Evolutionary conservation across 495 filamentous ascomycete genomes (phyloP).

Genomic region (Penicillium samsonianum): DNA sequence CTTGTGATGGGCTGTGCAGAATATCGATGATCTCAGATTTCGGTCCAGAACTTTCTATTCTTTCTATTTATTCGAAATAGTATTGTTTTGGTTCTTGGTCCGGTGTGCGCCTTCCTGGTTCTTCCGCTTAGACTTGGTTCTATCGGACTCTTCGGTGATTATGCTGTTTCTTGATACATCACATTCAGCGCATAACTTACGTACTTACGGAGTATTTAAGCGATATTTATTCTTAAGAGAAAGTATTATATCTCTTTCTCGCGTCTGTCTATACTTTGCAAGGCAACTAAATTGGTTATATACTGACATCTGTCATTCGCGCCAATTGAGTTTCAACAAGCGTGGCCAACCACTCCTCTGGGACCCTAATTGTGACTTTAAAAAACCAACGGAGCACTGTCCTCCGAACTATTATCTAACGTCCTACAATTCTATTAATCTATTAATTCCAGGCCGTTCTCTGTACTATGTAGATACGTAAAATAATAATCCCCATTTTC

Average conservation of each 20-base stretch:
- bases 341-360: conserved; percentile 42
- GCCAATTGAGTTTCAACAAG: conserved; percentile 46
- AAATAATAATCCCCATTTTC: neutral
- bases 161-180: conserved; percentile 8
- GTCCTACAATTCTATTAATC: too few relatives aligned
- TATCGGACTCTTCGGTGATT: conserved; percentile 9
- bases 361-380: conserved; percentile 25
- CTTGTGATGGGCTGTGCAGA: conserved; percentile 17
- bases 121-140: neutral
- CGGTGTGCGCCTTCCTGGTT: neutral
- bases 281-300: neutral
- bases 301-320: conserved; percentile 30
- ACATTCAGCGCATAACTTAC: neutral
- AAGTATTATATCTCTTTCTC: neutral
- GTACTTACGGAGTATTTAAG: neutral
- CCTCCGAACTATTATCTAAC: conserved; percentile 12
- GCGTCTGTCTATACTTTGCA: neutral
- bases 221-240: neutral
- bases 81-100: neutral
- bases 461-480: too few relatives aligned
- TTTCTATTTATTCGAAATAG: neutral
- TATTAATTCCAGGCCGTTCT: neutral
- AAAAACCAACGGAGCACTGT: conserved; percentile 19
- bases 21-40: conserved; percentile 8
- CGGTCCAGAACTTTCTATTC: conserved; percentile 4